Conservation (phyloP, 805 yeast species). For the Myxozyma monticola region DNA sequence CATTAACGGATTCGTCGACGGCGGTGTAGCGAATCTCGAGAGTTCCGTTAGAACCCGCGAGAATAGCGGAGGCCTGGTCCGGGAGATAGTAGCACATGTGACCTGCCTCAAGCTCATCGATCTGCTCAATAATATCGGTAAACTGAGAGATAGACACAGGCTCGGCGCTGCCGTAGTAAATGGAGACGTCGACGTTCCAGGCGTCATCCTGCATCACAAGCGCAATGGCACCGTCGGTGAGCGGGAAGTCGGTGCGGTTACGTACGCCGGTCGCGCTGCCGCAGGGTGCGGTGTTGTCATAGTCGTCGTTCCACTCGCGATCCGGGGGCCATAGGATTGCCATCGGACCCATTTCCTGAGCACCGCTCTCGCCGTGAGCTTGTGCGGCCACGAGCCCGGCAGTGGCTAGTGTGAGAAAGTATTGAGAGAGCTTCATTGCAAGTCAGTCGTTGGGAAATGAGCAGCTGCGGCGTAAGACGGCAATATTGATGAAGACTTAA, state of each 20-base stretch:
- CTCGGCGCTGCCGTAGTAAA: constrained; percentile 43
- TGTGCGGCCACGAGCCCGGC: constrained; percentile 22
- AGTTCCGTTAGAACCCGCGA: constrained; percentile 47
- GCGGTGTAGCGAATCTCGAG: constrained; percentile 48
- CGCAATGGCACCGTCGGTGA: constrained; percentile 50
- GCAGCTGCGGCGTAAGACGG: too few species aligned
- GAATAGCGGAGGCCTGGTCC: constrained; percentile 43
- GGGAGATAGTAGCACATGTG: constrained; percentile 51
- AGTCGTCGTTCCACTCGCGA: constrained; percentile 50
- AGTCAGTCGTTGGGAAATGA: too few species aligned
- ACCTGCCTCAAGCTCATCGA: constrained; percentile 40
- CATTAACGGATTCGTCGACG: constrained; percentile 42
- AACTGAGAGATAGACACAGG: constrained; percentile 47
- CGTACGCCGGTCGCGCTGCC: constrained; percentile 43
- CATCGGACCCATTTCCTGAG: constrained; percentile 45
- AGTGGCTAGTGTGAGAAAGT: constrained; percentile 1
- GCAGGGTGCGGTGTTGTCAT: constrained; percentile 50
- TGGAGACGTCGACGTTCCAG: constrained; percentile 45
- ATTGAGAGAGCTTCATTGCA: too few species aligned
- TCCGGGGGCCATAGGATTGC: constrained; percentile 46
- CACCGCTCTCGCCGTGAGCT: constrained; percentile 41
- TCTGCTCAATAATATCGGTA: constrained; percentile 36
- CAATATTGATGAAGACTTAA: too few species aligned
- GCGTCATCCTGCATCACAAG: constrained; percentile 47
- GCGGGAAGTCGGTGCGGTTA: constrained; percentile 49